Conservation (phyloP, 768 basidiomycete genomes). For the Kwoniella pini region DNA sequence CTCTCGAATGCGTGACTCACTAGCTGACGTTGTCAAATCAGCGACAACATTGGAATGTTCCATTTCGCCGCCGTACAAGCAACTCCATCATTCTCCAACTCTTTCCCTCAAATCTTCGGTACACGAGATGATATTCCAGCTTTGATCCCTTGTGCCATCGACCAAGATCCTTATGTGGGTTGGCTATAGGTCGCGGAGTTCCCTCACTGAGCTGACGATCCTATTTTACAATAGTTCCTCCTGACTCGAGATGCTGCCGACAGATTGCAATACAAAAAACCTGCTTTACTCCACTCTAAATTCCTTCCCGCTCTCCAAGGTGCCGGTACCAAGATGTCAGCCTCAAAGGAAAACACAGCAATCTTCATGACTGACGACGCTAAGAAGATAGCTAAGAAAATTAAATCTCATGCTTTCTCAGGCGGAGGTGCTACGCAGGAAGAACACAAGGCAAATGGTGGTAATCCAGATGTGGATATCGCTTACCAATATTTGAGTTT, state of each 20-base stretch:
- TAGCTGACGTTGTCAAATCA: conserved; percentile 49
- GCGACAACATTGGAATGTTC: conserved; percentile 96
- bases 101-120: conserved; percentile 97
- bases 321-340: conserved; percentile 99
- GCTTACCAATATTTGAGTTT: conserved; percentile 92
- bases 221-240: conserved; percentile 76
- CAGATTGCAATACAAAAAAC: conserved; percentile 94
- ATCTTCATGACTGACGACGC: conserved; percentile 95
- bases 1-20: neutral
- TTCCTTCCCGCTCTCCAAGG: conserved; percentile 99
- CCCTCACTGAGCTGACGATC: conserved; percentile 1
- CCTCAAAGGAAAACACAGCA: conserved; percentile 85
- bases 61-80: conserved; percentile 97
- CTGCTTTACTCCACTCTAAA: conserved; percentile 85
- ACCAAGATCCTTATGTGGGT: conserved; percentile 62
- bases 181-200: neutral
- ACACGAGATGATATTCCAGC: conserved; percentile 76
- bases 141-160: conserved; percentile 97
- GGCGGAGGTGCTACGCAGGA: conserved; percentile 96
- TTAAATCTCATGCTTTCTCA: conserved; percentile 93
- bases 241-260: conserved; percentile 92
- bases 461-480: conserved; percentile 92
- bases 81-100: conserved; percentile 93
- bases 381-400: conserved; percentile 94
- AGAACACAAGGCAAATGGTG: conserved; percentile 83